phyloP scores from a whole-genome alignment of 2,329 filamentous ascomycete genomes.

The Ophiocordyceps camponoti-rufipedis region DNA sequence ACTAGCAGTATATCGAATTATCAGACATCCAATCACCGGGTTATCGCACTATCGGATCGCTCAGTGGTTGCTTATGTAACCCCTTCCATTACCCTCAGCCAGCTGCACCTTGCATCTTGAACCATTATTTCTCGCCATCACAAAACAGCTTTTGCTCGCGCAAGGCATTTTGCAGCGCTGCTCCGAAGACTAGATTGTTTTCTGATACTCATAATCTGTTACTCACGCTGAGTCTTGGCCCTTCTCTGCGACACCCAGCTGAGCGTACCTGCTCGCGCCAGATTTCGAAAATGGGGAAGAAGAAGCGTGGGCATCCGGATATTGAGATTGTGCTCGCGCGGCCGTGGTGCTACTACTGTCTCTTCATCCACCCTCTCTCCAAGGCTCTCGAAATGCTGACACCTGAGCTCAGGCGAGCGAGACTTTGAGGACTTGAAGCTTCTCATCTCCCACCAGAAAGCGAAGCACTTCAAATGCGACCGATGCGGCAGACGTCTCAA shows the following conservation, averaged over 20 bases:
- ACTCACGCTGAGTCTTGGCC: too few species aligned
- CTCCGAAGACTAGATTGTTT: too few species aligned
- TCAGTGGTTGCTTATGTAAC: too few species aligned
- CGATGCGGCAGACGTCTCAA: conserved; percentile 75
- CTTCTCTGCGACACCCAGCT: neutral
- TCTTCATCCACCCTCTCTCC: conserved; percentile 3
- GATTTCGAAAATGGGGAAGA: conserved; percentile 52
- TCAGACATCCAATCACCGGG: too few species aligned
- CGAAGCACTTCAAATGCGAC: conserved; percentile 98
- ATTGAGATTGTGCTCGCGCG: conserved; percentile 75
- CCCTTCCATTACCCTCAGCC: too few species aligned
- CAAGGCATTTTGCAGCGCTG: too few species aligned
- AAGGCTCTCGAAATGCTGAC: conserved; percentile 2
- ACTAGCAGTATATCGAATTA: too few species aligned
- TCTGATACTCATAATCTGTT: too few species aligned
- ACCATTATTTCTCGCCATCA: too few species aligned
- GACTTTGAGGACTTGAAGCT: conserved; percentile 97
- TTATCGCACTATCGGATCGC: too few species aligned
- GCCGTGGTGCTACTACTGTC: conserved; percentile 97
- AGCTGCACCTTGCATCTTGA: too few species aligned
- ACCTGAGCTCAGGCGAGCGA: conserved; percentile 45
- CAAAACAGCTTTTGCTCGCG: too few species aligned
- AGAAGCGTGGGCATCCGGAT: conserved; percentile 71
- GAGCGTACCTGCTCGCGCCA: neutral
- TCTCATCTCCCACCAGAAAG: conserved; percentile 91